These are phyloP conservation scores for Coemansia sp. DNA, from an alignment of 192 early-diverging fungal species.

Conservation along the genomic window DNA sequence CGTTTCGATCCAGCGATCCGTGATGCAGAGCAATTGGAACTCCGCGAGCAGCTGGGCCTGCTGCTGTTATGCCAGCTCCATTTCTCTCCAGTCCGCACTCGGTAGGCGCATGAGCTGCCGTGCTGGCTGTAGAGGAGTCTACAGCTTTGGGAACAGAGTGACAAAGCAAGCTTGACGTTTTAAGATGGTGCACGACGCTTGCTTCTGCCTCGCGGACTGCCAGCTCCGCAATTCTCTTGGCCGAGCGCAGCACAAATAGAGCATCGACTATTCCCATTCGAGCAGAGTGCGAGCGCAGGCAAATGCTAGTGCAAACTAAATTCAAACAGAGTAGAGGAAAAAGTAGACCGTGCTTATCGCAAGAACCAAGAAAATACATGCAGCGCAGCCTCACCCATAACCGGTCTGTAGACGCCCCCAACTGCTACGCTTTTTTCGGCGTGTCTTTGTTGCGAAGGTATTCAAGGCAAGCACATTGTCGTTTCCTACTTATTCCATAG, in stretches of 20 bases:
- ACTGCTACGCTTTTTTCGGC: too few species aligned
- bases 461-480: too few species aligned
- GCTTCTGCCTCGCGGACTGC: constrained; percentile 24
- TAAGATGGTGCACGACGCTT: constrained; percentile 8
- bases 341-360: not conserved
- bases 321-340: constrained; percentile 5
- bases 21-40: constrained; percentile 21
- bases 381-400: not conserved
- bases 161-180: constrained; percentile 32
- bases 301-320: not conserved
- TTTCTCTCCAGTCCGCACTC: not conserved
- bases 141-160: not conserved
- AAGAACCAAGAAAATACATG: too few species aligned
- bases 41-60: not conserved
- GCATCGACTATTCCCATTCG: constrained; percentile 41
- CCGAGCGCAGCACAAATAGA: constrained; percentile 33
- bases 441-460: too few species aligned
- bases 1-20: constrained; percentile 20
- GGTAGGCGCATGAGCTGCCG: not conserved
- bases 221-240: constrained; percentile 26
- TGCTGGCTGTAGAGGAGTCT: not conserved
- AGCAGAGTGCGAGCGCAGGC: not conserved
- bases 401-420: too few species aligned
- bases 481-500: too few species aligned
- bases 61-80: not conserved